Evolutionary conservation across 371 early-diverging fungal genomes (phyloP), one percentile per base, ranked within the genome.

Genomic region (Scutellospora calospora): DNA sequence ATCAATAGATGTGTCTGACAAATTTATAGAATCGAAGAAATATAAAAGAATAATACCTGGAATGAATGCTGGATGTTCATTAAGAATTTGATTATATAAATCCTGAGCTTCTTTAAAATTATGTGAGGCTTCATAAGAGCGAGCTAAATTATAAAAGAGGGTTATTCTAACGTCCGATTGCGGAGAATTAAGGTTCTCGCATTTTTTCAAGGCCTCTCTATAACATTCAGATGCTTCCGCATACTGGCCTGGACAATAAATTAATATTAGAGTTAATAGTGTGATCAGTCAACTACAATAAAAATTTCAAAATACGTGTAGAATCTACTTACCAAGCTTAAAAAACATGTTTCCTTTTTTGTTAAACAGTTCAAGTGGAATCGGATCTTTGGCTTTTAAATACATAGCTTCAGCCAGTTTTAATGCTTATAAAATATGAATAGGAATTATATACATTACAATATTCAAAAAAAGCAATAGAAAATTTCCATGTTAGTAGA

Each of bases 321-420:
- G n/a, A n/a, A n/a, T n/a, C n/a, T 81, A 49, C 29, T 82, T 60
- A 54, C 75, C 63, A 52, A 88, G 83, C 72, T 85, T 82, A 38
- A 94, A 94, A 66, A 91, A 88, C 82, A 95, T 87, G 6, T 89
- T 94, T 5, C 92, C 97, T 69, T 96, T 87, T 80, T 97, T 97
- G 82, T 95, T 97, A 69, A 92, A 83, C 31, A 97, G 85, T 83
- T 96, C 95, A 0, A 91, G 90, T 57, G 89, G 86, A 29, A 86
- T 83, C 18, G 82, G 51, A 55, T 83, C 80, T 57, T 78, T 77
- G 49, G 73, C 74, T 25, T 87, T 85, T 78, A 81, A 80, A 79
- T 82, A 88, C 62, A 86, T 83, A 68, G 75, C 81, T 1, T 86
- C 84, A 2, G 86, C 91, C 84, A 87, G 86, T 86, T 89, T 84